Evolutionary conservation across 2,329 filamentous ascomycete genomes (phyloP).

Genomic region (Colletotrichum sp.): DNA sequence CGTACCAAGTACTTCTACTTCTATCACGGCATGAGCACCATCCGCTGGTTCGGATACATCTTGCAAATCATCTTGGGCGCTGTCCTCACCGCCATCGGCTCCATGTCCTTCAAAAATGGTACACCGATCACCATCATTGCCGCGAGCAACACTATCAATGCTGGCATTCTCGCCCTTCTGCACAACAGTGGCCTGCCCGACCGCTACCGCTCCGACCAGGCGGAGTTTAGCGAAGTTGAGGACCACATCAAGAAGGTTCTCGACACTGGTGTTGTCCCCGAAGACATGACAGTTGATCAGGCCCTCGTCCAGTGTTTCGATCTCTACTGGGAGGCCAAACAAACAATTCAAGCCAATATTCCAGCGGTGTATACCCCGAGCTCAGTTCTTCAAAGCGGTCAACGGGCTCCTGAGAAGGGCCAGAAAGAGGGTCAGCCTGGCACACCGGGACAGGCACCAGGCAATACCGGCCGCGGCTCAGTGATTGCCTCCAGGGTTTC

Average conservation of each 20-base stretch:
- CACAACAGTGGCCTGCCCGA: slow-evolving; percentile 61
- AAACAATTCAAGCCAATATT: slow-evolving; percentile 52
- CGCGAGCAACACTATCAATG: slow-evolving; percentile 53
- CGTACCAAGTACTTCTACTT: slow-evolving; percentile 49
- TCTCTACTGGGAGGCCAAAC: slow-evolving; percentile 48
- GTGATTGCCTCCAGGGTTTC: slow-evolving; percentile 8
- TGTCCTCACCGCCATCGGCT: slow-evolving; percentile 54
- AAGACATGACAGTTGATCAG: slow-evolving; percentile 47
- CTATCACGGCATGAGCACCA: slow-evolving; percentile 46
- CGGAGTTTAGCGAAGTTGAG: slow-evolving; percentile 54
- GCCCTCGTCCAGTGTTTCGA: slow-evolving; percentile 53
- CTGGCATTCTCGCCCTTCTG: slow-evolving; percentile 54
- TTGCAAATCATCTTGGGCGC: slow-evolving; percentile 54
- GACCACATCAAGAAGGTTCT: slow-evolving; percentile 55
- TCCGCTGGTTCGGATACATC: slow-evolving; percentile 52
- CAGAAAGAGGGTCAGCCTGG: neutral
- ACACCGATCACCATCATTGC: slow-evolving; percentile 51
- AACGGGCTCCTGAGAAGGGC: neutral
- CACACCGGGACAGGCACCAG: neutral
- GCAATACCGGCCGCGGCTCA: neutral
- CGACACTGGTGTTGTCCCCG: slow-evolving; percentile 50
- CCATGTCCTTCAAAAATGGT: slow-evolving; percentile 39
- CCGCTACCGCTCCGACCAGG: slow-evolving; percentile 52
- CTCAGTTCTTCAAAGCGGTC: slow-evolving; percentile 2
- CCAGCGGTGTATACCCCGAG: slow-evolving; percentile 43